A percentile compares a stretch with the other conserved stretches of the same genome.
phyloP scores from a whole-genome alignment of 345 rosid genomes.

The Bruguiera sexangula region DNA sequence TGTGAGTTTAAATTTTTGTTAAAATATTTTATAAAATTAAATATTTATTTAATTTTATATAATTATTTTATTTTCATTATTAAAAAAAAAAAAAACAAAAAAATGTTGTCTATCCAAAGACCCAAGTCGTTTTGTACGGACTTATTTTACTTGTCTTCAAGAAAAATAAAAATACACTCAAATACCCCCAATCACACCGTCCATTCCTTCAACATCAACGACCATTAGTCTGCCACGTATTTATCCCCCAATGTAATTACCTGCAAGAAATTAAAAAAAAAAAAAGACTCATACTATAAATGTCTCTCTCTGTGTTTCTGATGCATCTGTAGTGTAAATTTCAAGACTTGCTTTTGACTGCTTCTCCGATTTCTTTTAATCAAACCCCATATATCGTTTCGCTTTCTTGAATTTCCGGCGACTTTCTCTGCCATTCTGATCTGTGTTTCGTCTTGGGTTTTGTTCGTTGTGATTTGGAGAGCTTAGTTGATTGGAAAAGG shows the following conservation, averaged over 20 bases:
- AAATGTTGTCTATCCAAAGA: no score
- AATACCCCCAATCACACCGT: constrained; percentile 11
- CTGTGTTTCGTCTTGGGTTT: no score
- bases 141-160: neutral
- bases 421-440: no score
- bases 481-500: no score
- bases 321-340: neutral
- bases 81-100: no score
- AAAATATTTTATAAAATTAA: no score
- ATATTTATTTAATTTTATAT: no score
- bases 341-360: neutral
- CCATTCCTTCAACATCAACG: constrained; percentile 1
- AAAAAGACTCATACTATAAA: neutral
- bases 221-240: neutral
- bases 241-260: neutral
- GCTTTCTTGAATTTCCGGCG: no score
- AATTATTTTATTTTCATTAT: no score
- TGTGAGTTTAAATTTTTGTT: no score
- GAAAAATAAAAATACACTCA: neutral
- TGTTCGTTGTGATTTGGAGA: constrained; percentile 11
- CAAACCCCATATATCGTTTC: no score
- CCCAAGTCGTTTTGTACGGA: no score
- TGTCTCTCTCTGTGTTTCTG: neutral
- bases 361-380: neutral
- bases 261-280: neutral